Base-by-base conservation (phyloP, 192 early-diverging fungal genomes). In the Coemansia sp. region DNA sequence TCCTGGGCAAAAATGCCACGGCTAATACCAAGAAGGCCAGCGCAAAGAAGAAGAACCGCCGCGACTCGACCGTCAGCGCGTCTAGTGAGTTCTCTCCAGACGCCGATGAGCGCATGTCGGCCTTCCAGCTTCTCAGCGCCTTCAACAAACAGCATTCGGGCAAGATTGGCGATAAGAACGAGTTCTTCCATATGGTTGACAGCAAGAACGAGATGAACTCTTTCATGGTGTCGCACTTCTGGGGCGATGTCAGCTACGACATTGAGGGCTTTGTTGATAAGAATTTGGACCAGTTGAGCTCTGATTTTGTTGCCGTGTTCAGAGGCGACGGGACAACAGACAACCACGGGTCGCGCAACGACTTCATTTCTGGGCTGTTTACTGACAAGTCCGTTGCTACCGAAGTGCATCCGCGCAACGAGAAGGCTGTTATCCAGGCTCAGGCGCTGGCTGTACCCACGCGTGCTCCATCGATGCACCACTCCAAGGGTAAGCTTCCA, bases 301-400 rank as follows among this genome's bases (percentile, higher is more conserved):
- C 91, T 7, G 95, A 98, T 76, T 95, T 97, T 80, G 88, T 98
- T 16, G 87, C 89, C 11, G 82, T 96, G 32, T 88, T 97, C 73
- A 82, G 90, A 42, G 89, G 91, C 41, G 88, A 89, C 59, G 84
- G 85, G 37, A 90, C 94, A 55, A 74, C 84, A 61, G 85, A 89
- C 39, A 73, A 55, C 69, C 80, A 88, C 43, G 86, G 86, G 42
- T 85, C 88, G 13, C 88, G 88, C 66, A 94, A 94, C 80, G 76
- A 80, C 26, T 98, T 96, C 70, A 78, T 96, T 18, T 85, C 85
- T 5, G 86, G 83, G 40, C 83, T 98, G 51, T 95, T 98, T 61
- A 85, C 41, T 65, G 85, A 58, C 83, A 87, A 32, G 65, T 88
- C 89, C 5, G 85, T 98, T 26, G 85, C 88, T 8, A 91, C 90